These are phyloP conservation scores for Nicotiana undulata DNA, from an alignment of 257 asterid species.

Conservation along the genomic window DNA sequence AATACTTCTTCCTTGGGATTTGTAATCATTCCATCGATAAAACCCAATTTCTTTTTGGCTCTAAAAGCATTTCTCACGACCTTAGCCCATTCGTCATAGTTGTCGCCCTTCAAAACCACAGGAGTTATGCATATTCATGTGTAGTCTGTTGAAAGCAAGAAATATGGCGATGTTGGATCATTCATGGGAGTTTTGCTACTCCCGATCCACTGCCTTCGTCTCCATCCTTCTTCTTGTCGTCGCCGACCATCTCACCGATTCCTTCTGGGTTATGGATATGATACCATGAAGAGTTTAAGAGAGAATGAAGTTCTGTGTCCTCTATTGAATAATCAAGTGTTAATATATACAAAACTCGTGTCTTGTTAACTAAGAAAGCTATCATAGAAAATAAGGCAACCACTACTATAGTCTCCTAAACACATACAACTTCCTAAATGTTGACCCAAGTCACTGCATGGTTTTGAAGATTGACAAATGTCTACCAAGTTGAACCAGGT, in stretches of 20 bases:
- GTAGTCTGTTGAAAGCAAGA: not conserved
- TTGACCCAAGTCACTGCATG: too few relatives aligned
- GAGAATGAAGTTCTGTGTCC: too few relatives aligned
- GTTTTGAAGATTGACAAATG: too few relatives aligned
- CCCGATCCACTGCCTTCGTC: not conserved
- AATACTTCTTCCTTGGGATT: not conserved
- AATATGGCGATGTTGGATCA: not conserved
- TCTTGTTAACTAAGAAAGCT: too few relatives aligned
- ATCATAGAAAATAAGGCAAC: too few relatives aligned
- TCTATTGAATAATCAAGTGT: too few relatives aligned
- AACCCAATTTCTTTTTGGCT: conserved; percentile 1
- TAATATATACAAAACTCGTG: too few relatives aligned
- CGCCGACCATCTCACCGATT: not conserved
- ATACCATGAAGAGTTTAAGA: too few relatives aligned
- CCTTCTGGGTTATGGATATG: too few relatives aligned
- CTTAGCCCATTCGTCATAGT: not conserved
- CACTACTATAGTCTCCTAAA: too few relatives aligned
- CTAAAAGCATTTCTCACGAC: not conserved
- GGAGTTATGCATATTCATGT: not conserved
- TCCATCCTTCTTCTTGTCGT: not conserved
- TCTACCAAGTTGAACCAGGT: too few relatives aligned
- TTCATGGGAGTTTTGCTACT: not conserved
- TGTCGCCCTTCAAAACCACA: not conserved
- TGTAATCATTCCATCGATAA: not conserved
- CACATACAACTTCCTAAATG: too few relatives aligned